Base-by-base conservation (phyloP, 2,329 filamentous ascomycete genomes). In the Phaeosphaeria sp. region DNA sequence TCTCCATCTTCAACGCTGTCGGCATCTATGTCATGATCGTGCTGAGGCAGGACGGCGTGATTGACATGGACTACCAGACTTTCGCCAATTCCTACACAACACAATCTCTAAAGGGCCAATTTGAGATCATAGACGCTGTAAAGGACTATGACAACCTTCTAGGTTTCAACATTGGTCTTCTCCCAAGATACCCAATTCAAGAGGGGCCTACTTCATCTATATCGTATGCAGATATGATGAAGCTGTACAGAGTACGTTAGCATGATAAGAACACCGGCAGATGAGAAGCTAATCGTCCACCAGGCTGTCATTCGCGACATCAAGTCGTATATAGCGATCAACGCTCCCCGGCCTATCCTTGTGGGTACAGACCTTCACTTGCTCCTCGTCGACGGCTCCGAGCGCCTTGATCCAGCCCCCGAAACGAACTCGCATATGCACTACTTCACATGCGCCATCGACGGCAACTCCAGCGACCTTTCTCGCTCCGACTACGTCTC, bases 131-230 rank as follows among this genome's bases (percentile, higher is more conserved):
- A 13, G 55, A 64, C 43, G 59, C 59, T 13, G 49, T 62, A 9
- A 64, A 64, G 30, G 56, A 62, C 42, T 64, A 64, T 18, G 59
- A 62, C 8, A 64, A 62, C 24, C 43, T 64, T 5, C 47, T 64
- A 2, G 56, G 40, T 3, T 42, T 62, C 22, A 55, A 60, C 18
- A 13, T 64, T 6, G 59, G 59, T 5, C 18, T 53, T 27, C 36
- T 22, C n/a, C 48, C 36, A 3, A 42, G 9, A 13, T 24, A 42
- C 15, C 17, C 21, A n/a, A 20, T 11, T 13, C 6, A 9, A 20
- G 15, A 18, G 15, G 11, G 17, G 7, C 20, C 9, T 1, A 20
- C 2, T 7, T 49, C 47, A 49, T 22, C 18, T 6, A 20, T 17
- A 39, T 39, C 25, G 11, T 36, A 39, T 39, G 47, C 30, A 17